Evolutionary conservation across 1,284 basidiomycete species (phyloP).

Genomic region (Athelia psychrophila): DNA sequence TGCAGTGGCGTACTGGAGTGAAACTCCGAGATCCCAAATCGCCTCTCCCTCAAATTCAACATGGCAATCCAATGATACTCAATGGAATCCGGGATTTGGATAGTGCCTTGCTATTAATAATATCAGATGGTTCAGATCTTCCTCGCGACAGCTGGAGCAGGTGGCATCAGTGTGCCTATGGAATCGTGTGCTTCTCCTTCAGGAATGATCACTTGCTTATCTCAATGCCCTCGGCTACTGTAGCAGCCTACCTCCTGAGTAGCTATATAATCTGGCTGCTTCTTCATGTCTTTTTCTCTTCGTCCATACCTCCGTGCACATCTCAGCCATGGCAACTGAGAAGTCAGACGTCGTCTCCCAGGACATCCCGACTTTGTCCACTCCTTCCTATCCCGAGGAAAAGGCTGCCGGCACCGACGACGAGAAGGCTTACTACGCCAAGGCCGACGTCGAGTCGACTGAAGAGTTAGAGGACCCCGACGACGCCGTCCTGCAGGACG

Average conservation of each 20-base stretch:
- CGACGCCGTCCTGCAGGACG: conserved; percentile 34
- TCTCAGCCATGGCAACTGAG: not conserved
- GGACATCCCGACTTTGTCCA: not conserved
- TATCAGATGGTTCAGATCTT: too few species aligned
- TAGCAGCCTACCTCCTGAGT: not conserved
- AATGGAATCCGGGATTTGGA: too few species aligned
- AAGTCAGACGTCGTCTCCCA: not conserved
- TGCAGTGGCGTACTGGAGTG: too few species aligned
- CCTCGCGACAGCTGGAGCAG: too few species aligned
- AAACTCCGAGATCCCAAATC: too few species aligned
- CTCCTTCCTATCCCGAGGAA: conserved; percentile 10
- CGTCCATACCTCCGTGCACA: not conserved
- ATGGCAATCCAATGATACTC: too few species aligned
- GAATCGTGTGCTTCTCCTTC: not conserved
- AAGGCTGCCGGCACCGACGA: conserved; percentile 16
- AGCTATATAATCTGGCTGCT: not conserved
- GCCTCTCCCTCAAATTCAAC: too few species aligned
- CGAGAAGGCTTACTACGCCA: conserved; percentile 26
- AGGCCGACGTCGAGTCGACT: conserved; percentile 30
- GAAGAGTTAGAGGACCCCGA: conserved; percentile 20
- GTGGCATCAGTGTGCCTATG: not conserved
- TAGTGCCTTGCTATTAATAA: too few species aligned
- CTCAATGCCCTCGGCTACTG: too few species aligned
- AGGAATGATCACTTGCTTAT: too few species aligned
- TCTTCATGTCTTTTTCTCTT: not conserved